Evolutionary conservation across 345 rosid genomes (phyloP), one percentile per base, ranked within the genome.

Genomic region (Corymbia maculata): DNA sequence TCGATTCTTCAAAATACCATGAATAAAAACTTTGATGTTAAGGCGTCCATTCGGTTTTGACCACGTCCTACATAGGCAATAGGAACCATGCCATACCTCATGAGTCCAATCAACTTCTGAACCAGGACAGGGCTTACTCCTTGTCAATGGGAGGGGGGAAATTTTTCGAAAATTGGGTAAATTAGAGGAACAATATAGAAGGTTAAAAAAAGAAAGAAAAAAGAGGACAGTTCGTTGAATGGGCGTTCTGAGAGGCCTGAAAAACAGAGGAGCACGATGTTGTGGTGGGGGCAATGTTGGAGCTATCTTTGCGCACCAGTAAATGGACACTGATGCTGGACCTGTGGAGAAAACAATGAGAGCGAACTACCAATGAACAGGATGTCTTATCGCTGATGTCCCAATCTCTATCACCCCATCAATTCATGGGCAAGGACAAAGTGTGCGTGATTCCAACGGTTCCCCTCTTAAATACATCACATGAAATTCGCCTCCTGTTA

Each of bases 371-470:
- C 49, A 10, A 42, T 75, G 84, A 42, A 75, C 42, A 75, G 28
- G 84, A 75, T 75, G 28, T 75, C 84, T 42, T 75, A 13, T 52
- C n/a, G 64, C 9, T 52, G 44, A 85, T 19, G 47, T 50, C 19
- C 50, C 64, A 30, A 85, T 85, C 66, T 32, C n/a, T 85, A 52
- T 75, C 42, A 36, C 42, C 57, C 61, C 44, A n/a, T 87, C 8
- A 86, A 52, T 86, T 28, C 79, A 85, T 64, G 87, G 45, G 55
- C 86, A 85, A 17, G 84, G 89, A 85, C 36, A 51, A 36, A 64
- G 85, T 32, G 80, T 61, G 84, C 85, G 89, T 88, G 89, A 85
- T 85, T 85, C 89, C 32, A 61, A 68, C 82, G 52, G 51, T 85
- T 50, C 87, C 57, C 42, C 55, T 19, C 59, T 84, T 85, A 15